Evolutionary conservation across 176 grass and related monocot genomes (phyloP), one percentile per base, ranked within the genome.

Genomic region (Pharus latifolius): DNA sequence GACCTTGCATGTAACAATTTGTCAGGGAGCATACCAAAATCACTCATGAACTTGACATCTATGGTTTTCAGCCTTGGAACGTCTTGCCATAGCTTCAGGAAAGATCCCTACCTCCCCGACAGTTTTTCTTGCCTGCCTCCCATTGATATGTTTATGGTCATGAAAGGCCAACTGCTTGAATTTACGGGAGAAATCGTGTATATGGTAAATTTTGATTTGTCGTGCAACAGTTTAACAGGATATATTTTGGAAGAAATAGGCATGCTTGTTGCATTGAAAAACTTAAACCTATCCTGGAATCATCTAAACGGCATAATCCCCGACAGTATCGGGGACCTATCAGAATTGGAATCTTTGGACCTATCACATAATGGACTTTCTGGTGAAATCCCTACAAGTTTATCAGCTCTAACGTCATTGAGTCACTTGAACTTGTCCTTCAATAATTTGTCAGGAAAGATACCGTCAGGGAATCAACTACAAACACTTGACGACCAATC

Each of bases 1-100:
- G 74, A 88, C 34, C 22, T 88, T 33, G 48, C 79, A 1, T 40
- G 20, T 45, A 88, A 88, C 44, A 76, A 55, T 1, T 27, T 88
- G 2, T 76, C 85, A 5, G 80, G 85, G 10, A 6, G 1, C n/a
- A 46, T 88, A 48, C 85, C 75, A 17, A 0, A 54, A 20, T 56
- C 56, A n/a, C 0, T 88, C 37, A 38, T 8, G 2, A 34, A 88
- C 3, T 40, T 83, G 31, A 63, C 11, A 2, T 41, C 67, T 2
- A 78, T 83, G 79, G 32, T 30, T 17, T 4, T 17, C 5, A 22
- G 6, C 41, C 47, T 62, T 35, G 30, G n/a, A n/a, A n/a, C n/a
- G n/a, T n/a, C n/a, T n/a, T n/a, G n/a, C n/a, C n/a, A n/a, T n/a
- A n/a, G n/a, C n/a, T n/a, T n/a, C n/a, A n/a, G n/a, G n/a, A n/a